These are phyloP conservation scores for Ceratobasidium sp. DNA, from an alignment of 1,284 basidiomycete species.

Conservation along the genomic window DNA sequence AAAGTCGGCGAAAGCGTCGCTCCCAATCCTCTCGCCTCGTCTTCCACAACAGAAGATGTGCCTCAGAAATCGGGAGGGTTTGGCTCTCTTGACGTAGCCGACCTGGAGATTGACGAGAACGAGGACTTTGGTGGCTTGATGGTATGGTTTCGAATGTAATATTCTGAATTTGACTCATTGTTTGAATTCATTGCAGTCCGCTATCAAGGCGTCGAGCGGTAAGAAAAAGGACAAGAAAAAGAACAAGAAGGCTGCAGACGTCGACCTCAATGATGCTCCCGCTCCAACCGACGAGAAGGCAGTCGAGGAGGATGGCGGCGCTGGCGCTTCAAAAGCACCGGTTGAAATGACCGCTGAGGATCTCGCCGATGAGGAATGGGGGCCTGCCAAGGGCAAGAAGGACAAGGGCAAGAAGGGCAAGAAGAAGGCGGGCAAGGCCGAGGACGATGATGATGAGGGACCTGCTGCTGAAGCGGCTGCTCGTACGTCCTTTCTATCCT, in stretches of 20 bases:
- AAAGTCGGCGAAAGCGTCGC: conserved; percentile 67
- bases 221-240: conserved; percentile 74
- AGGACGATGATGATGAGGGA: conserved; percentile 50
- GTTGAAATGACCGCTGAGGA: conserved; percentile 66
- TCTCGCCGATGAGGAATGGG: conserved; percentile 72
- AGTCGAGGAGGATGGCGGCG: conserved; percentile 50
- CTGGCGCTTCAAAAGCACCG: conserved; percentile 52
- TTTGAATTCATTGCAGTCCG: conserved; percentile 52
- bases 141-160: conserved; percentile 59
- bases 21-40: conserved; percentile 50
- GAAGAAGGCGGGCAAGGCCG: conserved; percentile 58
- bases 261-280: conserved; percentile 50
- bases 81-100: conserved; percentile 57
- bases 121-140: conserved; percentile 84
- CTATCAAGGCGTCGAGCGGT: conserved; percentile 61
- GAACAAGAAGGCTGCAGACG: conserved; percentile 52
- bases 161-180: conserved; percentile 15
- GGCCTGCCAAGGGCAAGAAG: conserved; percentile 54
- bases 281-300: conserved; percentile 49
- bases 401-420: conserved; percentile 62
- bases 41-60: conserved; percentile 55
- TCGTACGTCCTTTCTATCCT: neutral
- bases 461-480: conserved; percentile 35
- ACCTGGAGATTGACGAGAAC: conserved; percentile 62
- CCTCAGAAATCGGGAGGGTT: conserved; percentile 58